Evolutionary conservation across 2,329 filamentous ascomycete species (phyloP), one percentile per base, ranked within the genome.

Genomic region (Talaromyces sp.): DNA sequence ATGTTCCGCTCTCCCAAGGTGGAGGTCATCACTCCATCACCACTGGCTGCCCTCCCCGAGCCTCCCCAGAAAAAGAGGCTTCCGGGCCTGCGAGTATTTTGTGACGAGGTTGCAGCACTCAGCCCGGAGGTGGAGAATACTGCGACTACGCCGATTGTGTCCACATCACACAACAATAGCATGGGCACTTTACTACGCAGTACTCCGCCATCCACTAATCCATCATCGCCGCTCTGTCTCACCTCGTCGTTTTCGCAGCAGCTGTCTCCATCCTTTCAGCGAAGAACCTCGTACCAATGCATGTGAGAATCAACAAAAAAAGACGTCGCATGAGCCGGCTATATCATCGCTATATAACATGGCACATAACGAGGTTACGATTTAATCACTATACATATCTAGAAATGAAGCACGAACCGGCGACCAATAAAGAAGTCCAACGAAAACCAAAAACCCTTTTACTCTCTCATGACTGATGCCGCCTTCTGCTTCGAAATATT

Each of bases 1-100:
- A 73, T 76, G 68, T 73, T 75, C 66, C 73, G 72, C 23, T 72
- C 72, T 4, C 72, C 73, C 40, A 75, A 75, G 66, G 61, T 67
- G 23, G 74, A 76, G 60, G 65, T 62, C 18, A 64, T 65, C 14
- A 72, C 66, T 47, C 70, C 72, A 5, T 67, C 66, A 27, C 62
- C 71, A 7, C 33, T 75, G 8, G 56, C 68, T 9, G 63, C 67
- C 14, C 63, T 73, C 30, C 67, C 72, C 2, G 69, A 72, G 18
- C 31, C 28, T 18, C 36, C 23, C 52, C 3, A 70, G 52, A 70
- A 74, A 55, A 73, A 71, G 62, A 69, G 71, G 60, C 66, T 76
- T 2, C 75, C 74, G 3, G 74, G 74, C 2, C 60, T 76, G 33
- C 70, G 72, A 5, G 74, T 72, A 2, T 68, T 76, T 59, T 76